Evolutionary conservation across 192 early-diverging fungal species (phyloP), one percentile per base, ranked within the genome.

Genomic region (Endogone sp.): DNA sequence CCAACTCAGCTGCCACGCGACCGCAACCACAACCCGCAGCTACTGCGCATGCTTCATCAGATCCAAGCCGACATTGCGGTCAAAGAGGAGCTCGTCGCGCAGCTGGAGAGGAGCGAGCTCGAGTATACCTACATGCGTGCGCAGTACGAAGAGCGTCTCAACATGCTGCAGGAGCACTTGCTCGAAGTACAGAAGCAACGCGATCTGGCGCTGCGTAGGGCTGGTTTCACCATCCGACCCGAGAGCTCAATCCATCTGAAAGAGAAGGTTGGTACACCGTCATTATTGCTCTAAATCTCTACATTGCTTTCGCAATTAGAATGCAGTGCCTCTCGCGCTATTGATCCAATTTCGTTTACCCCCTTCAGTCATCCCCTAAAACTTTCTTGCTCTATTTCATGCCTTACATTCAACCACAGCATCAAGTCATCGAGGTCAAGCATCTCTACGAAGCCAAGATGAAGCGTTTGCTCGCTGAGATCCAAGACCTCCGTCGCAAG

Each of bases 131-230:
- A 70, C 60, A 89, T 89, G 87, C 73, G 84, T 13, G 64, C 67
- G 24, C 75, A 82, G 67, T 94, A 91, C 67, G 93, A 94, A 69
- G 79, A 85, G n/a, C 89, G 91, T 67, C 74, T 94, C 44, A 62
- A 60, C 9, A 62, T 72, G 21, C 79, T 93, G 63, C 87, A 93
- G 63, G 66, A 78, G 13, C 82, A 85, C 56, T 70, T 94, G n/a
- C 54, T 60, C 22, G 71, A 73, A 13, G 70, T 87, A 23, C 80
- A 87, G 68, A 64, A 72, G 37, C 87, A 92, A 73, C 76, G 90
- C 10, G 88, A 94, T 44, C 56, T 74, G 62, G 92, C 91, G 1
- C 62, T 92, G 26, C 79, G 84, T 62, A 76, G 82, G 44, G 82
- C 89, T 23, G 69, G 72, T 65, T 71, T 60, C 65, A 75, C 71